Evolutionary conservation across 306 rosid genomes (phyloP), one percentile per base, ranked within the genome.

Genomic region (Notholithocarpus densiflorus): DNA sequence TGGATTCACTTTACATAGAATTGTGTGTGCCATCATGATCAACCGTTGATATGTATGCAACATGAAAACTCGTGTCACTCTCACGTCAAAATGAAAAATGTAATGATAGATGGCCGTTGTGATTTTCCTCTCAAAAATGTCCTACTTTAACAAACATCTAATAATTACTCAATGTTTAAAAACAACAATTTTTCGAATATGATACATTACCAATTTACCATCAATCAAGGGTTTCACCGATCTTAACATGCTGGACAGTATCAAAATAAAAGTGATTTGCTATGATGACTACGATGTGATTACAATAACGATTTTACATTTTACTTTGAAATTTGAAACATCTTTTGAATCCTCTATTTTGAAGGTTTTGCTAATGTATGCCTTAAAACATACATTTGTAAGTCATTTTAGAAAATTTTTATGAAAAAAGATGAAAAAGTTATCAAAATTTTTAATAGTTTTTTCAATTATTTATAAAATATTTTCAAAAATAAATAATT

Each of bases 321-420:
- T 11, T 48, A 48, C 53, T 2, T 48, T 48, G 53, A 48, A 48
- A 13, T 10, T 48, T 48, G 53, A 48, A 48, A 11, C 21, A 56
- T 20, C 62, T 56, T 56, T 56, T 56, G 5, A 56, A n/a, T 56
- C 8, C 20, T 8, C n/a, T 19, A 19, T 20, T 56, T 56, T 4
- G n/a, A 7, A 2, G 0, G 12, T 56, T 56, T n/a, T 34, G 2
- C 2, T 34, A 6, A 1, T 5, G 6, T 34, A 5, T 34, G 40
- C 9, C 0, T 0, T 37, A 0, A 37, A 0, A 37, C 0, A 37
- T 37, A 8, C 0, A 37, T 37, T 37, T 1, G 0, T 8, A 7
- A 8, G 8, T 0, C 0, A 37, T 37, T 37, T 37, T 37, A 37
- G 2, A 2, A 37, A 37, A 0, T 0, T 37, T 37, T 37, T 7